Evolutionary conservation across 2,329 filamentous ascomycete genomes (phyloP), one percentile per base, ranked within the genome.

Genomic region (Colletotrichum salicis): DNA sequence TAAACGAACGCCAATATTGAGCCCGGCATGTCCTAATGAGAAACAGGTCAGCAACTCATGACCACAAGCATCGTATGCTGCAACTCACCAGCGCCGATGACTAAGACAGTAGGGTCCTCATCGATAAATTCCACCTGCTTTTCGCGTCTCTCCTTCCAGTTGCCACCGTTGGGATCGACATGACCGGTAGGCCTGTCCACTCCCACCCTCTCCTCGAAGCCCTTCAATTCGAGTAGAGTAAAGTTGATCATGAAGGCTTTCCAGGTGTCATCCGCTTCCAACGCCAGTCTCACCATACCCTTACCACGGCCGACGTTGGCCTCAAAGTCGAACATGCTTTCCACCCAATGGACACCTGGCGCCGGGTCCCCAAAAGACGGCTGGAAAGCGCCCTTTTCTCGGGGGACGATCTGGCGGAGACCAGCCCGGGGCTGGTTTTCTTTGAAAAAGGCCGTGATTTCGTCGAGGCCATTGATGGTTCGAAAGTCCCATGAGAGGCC

Each of bases 211-310:
- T 93, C 89, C 70, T 90, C 86, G 62, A 86, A 80, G 0, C 86
- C 88, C 4, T 82, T 86, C 5, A 94, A 74, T 48, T 87, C 85
- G 1, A 84, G 77, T 5, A 94, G 80, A 0, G 84, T 83, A 0
- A 91, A 93, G 76, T 89, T 93, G 0, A 93, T 75, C 1, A 89
- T 91, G 73, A 89, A 92, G 0, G 89, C 86, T 77, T 90, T 91
- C 90, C 90, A 93, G 2, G 70, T 45, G 8, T 41, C 58, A 10
- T 63, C 68, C 12, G 72, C 64, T 31, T 70, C 68, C 12, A 67
- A 22, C 4, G 63, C 63, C 24, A 76, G 51, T 8, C 75, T 61
- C n/a, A 72, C 68, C 11, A 75, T 60, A 6, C 75, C 75, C 1
- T 66, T 66, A 3, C 75, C 75, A 3, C 63, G 64, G 6, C 75